Percentiles rank a stretch among this genome's conserved stretches.
Evolutionary conservation across 805 yeast species (phyloP).

Genomic region (Barnettozyma californica): DNA sequence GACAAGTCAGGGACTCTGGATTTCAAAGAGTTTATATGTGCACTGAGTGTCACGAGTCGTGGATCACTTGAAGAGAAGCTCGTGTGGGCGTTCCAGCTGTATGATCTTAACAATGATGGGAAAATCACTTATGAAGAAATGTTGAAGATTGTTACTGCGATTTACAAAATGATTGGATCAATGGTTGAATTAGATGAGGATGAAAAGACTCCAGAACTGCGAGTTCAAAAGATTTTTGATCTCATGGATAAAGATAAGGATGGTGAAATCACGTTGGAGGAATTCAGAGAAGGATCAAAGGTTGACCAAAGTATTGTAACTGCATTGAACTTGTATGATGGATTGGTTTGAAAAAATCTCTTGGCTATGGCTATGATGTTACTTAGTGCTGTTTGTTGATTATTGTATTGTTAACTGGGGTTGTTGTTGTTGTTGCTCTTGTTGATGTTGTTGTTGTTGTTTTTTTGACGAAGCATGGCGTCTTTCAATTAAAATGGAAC

Average conservation of each 20-base stretch:
- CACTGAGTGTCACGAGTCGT: conserved; percentile 79
- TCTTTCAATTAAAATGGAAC: too few species aligned
- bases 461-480: neutral
- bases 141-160: conserved; percentile 71
- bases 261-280: conserved; percentile 70
- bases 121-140: conserved; percentile 71
- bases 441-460: neutral
- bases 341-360: conserved; percentile 46
- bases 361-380: too few species aligned
- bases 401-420: too few species aligned
- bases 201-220: conserved; percentile 84
- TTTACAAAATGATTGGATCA: conserved; percentile 92
- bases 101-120: conserved; percentile 81
- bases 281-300: conserved; percentile 77
- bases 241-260: conserved; percentile 67
- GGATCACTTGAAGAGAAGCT: conserved; percentile 82
- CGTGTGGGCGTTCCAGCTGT: conserved; percentile 83
- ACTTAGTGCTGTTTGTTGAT: too few species aligned
- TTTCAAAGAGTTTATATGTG: conserved; percentile 88
- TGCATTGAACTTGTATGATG: conserved; percentile 77
- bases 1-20: conserved; percentile 79
- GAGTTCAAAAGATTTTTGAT: conserved; percentile 77
- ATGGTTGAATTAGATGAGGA: conserved; percentile 87
- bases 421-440: too few species aligned
- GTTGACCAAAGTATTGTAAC: conserved; percentile 70